Conservation (phyloP, 192 early-diverging fungal genomes). For the Backusella circina region DNA sequence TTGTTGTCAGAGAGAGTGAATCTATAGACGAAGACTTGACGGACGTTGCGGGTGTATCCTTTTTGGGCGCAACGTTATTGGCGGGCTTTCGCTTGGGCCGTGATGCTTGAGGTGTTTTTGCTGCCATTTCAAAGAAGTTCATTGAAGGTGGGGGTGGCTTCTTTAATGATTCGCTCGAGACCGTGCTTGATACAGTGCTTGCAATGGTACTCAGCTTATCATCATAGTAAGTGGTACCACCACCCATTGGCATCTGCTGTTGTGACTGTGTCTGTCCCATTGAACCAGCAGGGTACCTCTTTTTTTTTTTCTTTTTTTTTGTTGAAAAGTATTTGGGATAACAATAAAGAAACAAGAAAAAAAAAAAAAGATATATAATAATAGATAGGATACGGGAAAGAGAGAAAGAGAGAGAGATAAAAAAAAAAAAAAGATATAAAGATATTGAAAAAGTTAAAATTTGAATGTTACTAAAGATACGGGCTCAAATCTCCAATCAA, state of each 20-base stretch:
- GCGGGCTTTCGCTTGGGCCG: background rate
- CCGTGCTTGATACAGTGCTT: background rate
- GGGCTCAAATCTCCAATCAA: background rate
- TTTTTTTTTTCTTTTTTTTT: background rate
- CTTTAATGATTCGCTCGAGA: background rate
- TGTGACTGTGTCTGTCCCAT: conserved; percentile 4
- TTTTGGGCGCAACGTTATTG: background rate
- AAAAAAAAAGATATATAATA: background rate
- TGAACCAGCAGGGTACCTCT: background rate
- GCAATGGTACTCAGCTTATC: background rate
- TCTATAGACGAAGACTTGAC: background rate
- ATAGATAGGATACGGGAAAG: background rate
- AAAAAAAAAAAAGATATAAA: background rate
- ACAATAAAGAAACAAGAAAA: background rate
- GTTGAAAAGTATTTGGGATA: too few species aligned
- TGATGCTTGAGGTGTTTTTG: background rate
- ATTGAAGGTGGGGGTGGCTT: background rate
- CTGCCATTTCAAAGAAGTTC: background rate
- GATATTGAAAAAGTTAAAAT: background rate
- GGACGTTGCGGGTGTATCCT: background rate
- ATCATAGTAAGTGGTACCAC: background rate
- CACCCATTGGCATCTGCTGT: background rate
- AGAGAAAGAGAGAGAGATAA: background rate
- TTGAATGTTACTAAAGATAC: background rate
- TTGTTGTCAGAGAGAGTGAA: background rate